A percentile compares a stretch with the other conserved stretches of the same genome.
phyloP scores from a whole-genome alignment of 805 yeast genomes.

The Brettanomyces custersianus region DNA sequence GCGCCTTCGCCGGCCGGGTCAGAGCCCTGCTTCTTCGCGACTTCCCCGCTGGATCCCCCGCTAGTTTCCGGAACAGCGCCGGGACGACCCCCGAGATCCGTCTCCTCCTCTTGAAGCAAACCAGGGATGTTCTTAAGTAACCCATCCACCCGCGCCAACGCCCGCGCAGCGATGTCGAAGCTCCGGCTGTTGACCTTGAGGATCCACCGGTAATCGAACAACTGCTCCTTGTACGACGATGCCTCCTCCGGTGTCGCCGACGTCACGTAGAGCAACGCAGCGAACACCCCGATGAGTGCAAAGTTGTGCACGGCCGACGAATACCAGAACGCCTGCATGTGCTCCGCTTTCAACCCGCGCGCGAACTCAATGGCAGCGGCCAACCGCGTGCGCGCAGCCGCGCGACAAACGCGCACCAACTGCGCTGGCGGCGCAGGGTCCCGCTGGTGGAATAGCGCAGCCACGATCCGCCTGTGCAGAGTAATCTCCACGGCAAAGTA shows the following conservation, averaged over 20 bases:
- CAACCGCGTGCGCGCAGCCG: slow-evolving; percentile 78
- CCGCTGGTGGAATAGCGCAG: slow-evolving; percentile 33
- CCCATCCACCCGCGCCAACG: slow-evolving; percentile 62
- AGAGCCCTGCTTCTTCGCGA: too few species aligned
- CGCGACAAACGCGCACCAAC: slow-evolving; percentile 59
- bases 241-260: slow-evolving; percentile 56
- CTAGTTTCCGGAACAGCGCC: too few species aligned
- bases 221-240: slow-evolving; percentile 51
- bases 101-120: slow-evolving; percentile 15
- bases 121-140: slow-evolving; percentile 73
- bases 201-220: slow-evolving; percentile 70
- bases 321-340: slow-evolving; percentile 86
- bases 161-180: slow-evolving; percentile 70
- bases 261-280: slow-evolving; percentile 69
- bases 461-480: slow-evolving; percentile 68
- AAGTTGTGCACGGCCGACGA: slow-evolving; percentile 71
- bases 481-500: slow-evolving; percentile 88
- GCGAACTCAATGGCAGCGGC: slow-evolving; percentile 77
- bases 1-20: too few species aligned
- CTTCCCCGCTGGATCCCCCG: too few species aligned
- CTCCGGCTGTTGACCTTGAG: slow-evolving; percentile 67
- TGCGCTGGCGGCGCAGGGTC: slow-evolving; percentile 37
- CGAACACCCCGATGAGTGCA: slow-evolving; percentile 80
- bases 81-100: not conserved
- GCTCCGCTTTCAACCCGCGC: slow-evolving; percentile 67